Evolutionary conservation across 2,329 filamentous ascomycete species (phyloP).

Genomic region (Penicillium oxalicum): DNA sequence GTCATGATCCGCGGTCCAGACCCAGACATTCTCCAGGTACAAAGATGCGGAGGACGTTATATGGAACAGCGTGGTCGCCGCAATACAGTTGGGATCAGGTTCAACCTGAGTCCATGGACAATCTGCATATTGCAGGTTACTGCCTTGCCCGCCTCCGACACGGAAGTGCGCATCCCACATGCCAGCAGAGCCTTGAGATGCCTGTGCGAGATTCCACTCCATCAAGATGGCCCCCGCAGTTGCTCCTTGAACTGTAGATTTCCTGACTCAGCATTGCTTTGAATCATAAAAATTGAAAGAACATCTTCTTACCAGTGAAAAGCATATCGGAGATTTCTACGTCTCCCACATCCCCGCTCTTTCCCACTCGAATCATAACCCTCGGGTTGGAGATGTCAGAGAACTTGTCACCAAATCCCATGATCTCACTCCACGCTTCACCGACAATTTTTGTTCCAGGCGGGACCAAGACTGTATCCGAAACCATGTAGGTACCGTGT

Average conservation of each 20-base stretch:
- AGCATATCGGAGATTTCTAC: slow-evolving; percentile 2
- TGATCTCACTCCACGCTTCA: slow-evolving; percentile 3
- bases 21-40: slow-evolving; percentile 8
- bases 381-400: neutral
- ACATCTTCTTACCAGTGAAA: neutral
- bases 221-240: neutral
- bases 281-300: too few relatives aligned
- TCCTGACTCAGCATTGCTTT: neutral
- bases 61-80: slow-evolving; percentile 1
- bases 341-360: neutral
- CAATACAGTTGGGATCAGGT: neutral
- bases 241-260: neutral
- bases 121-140: neutral
- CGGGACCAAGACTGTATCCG: neutral
- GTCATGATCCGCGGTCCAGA: slow-evolving; percentile 4
- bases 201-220: neutral
- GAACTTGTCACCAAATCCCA: slow-evolving; percentile 4
- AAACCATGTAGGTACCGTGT: slow-evolving; percentile 3
- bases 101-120: neutral
- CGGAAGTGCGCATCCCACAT: slow-evolving; percentile 4
- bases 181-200: neutral
- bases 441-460: slow-evolving; percentile 3
- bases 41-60: slow-evolving; percentile 1
- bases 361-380: slow-evolving; percentile 1
- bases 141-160: slow-evolving; percentile 2